Base-by-base conservation (phyloP, 495 filamentous ascomycete species). In the Hypoxylon lenormandii region DNA sequence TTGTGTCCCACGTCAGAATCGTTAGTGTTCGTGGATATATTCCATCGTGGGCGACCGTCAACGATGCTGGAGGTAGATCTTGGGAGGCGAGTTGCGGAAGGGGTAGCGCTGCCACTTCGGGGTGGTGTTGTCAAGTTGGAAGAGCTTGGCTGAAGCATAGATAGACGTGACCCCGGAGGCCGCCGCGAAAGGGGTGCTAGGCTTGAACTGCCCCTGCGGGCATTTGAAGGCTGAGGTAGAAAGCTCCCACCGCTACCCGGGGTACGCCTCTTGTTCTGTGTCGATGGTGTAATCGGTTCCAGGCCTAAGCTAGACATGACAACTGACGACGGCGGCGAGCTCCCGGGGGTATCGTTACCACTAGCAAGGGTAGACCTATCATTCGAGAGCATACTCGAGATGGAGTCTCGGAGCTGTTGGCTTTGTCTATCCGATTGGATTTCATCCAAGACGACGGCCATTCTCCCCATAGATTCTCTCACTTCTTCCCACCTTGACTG, bases 241-340 rank as follows among this genome's bases (percentile, higher is more conserved):
- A 76, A 63, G 56, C 77, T 81, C 42, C 74, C 69, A 43, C 78
- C 60, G 68, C 79, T 74, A 45, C 76, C 62, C 46, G 81, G 61
- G 36, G 80, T 78, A 16, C 79, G 79, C 48, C 81, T 84, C 40
- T 79, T 74, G 26, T 77, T 75, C 65, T 80, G 75, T 53, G 67
- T 30, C 22, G 73, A 60, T 36, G 81, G 70, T 58, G 85, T 81
- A 1, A 77, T 74, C 5, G 80, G 80, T 58, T 84, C 84, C 11
- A 83, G 75, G 8, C 83, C 87, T 13, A 85, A 72, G 37, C 76
- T 80, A 19, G 85, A 86, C 84, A 92, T 87, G 16, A 94, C 83
- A 11, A 97, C 87, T 15, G 94, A 97, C 13, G 92, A 96, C 11
- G 95, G 92, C 21, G 95, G 95, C 4, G 94, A 97, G 81, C 87